These are phyloP conservation scores for Thalassiosira delicatula DNA, from an alignment of 352 stramenopile genomes.

Conservation along the genomic window DNA sequence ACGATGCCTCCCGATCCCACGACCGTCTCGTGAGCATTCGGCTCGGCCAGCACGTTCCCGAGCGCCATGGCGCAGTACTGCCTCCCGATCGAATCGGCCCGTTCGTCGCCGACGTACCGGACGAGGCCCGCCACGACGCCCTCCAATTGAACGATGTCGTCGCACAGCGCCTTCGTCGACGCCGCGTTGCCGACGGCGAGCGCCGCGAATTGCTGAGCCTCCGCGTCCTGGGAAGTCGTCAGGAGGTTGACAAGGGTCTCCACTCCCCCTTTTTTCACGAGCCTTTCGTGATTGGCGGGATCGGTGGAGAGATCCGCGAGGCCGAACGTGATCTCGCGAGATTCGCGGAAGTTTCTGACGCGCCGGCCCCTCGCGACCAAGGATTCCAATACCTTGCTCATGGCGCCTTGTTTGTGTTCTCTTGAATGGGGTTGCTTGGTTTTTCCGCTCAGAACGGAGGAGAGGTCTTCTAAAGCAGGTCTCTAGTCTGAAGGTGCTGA, in stretches of 20 bases:
- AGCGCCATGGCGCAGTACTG: constrained; percentile 95
- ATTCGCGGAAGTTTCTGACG: constrained; percentile 90
- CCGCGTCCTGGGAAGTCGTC: constrained; percentile 89
- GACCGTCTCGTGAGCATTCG: constrained; percentile 94
- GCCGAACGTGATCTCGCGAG: constrained; percentile 89
- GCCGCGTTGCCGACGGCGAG: constrained; percentile 95
- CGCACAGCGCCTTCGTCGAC: constrained; percentile 86
- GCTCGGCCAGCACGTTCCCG: constrained; percentile 93
- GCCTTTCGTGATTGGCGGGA: constrained; percentile 90
- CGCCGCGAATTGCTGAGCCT: constrained; percentile 92
- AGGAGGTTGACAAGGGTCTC: constrained; percentile 91
- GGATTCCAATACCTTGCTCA: constrained; percentile 94
- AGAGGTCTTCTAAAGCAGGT: too few species aligned
- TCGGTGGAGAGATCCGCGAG: constrained; percentile 95
- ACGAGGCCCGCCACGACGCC: constrained; percentile 89
- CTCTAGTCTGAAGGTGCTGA: too few species aligned
- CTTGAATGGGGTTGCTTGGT: too few species aligned
- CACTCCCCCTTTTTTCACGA: constrained; percentile 94
- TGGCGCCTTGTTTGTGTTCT: constrained; percentile 39
- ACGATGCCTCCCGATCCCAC: constrained; percentile 89
- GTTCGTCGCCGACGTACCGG: constrained; percentile 88
- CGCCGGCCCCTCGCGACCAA: constrained; percentile 94
- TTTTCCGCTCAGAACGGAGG: too few species aligned
- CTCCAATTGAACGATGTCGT: constrained; percentile 92
- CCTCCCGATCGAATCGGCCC: constrained; percentile 89